These are phyloP conservation scores for carrot (Daucus carota) DNA, from an alignment of 129 eudicot genomes.

Conservation along the genomic window DNA sequence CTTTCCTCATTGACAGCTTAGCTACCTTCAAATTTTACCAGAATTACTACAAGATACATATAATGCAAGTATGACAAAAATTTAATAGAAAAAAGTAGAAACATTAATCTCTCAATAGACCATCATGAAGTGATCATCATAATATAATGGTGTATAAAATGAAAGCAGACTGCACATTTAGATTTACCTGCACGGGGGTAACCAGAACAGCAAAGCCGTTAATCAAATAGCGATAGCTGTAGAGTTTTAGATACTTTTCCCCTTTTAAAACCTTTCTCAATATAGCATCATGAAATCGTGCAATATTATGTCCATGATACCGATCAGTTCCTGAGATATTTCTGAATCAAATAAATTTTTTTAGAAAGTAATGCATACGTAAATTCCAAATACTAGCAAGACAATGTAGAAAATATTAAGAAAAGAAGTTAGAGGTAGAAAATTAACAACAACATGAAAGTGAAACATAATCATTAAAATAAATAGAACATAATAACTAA, in stretches of 20 bases:
- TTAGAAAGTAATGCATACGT: slow-evolving; percentile 7
- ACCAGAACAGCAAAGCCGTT: slow-evolving; percentile 48
- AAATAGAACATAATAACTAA: background rate
- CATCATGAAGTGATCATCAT: background rate
- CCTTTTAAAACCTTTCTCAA: slow-evolving; percentile 69
- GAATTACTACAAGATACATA: slow-evolving; percentile 19
- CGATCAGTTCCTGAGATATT: slow-evolving; percentile 27
- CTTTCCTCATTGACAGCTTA: slow-evolving; percentile 63
- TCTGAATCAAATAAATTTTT: slow-evolving; percentile 24
- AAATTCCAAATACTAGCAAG: background rate
- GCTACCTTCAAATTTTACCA: slow-evolving; percentile 49
- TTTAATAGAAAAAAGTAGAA: background rate
- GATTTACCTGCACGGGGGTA: background rate
- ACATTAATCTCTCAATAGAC: no score
- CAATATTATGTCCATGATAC: background rate
- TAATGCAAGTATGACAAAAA: slow-evolving; percentile 11
- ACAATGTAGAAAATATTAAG: background rate
- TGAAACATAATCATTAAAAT: slow-evolving; percentile 5
- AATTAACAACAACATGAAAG: background rate
- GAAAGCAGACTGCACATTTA: background rate
- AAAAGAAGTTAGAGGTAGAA: background rate
- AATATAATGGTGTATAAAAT: background rate
- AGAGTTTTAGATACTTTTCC: slow-evolving; percentile 64
- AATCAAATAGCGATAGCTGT: slow-evolving; percentile 31
- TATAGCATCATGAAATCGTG: slow-evolving; percentile 73